Percentiles rank a stretch among this genome's conserved stretches.
phyloP scores from a whole-genome alignment of 768 basidiomycete genomes.

The Tricholoma hemisulphureum region DNA sequence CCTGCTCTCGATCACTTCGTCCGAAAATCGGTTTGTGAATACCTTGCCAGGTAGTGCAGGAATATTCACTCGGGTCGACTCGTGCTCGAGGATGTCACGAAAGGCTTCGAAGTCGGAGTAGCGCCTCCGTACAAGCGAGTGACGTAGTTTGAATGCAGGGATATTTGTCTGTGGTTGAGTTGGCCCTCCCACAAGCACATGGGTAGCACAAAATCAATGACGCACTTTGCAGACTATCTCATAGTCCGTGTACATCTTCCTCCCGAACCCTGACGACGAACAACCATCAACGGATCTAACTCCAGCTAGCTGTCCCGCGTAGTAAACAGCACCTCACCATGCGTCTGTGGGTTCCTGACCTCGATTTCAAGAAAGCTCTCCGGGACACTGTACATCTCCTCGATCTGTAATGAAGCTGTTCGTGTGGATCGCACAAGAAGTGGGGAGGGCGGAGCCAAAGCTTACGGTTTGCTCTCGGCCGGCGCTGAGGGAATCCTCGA shows the following conservation, averaged over 20 bases:
- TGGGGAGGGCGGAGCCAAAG: constrained; percentile 10
- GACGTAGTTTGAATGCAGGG: constrained; percentile 96
- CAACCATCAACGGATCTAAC: constrained; percentile 1
- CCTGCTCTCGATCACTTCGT: constrained; percentile 92
- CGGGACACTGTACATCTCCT: constrained; percentile 98
- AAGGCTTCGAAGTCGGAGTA: constrained; percentile 97
- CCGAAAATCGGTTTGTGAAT: constrained; percentile 97
- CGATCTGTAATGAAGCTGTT: constrained; percentile 58
- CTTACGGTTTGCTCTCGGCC: constrained; percentile 61
- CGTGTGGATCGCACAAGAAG: constrained; percentile 23
- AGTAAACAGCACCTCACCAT: constrained; percentile 54
- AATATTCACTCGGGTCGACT: constrained; percentile 96
- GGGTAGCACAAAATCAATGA: constrained; percentile 9
- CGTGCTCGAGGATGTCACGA: constrained; percentile 95
- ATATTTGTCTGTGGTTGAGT: constrained; percentile 97
- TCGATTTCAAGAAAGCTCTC: constrained; percentile 98
- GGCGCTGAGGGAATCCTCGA: constrained; percentile 50
- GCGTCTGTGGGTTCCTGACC: constrained; percentile 94
- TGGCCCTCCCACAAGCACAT: too few relatives aligned
- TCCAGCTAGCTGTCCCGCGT: too few relatives aligned
- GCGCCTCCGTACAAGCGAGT: constrained; percentile 82
- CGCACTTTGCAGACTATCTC: constrained; percentile 95
- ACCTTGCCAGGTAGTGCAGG: constrained; percentile 97
- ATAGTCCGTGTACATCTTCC: constrained; percentile 99
- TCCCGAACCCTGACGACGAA: constrained; percentile 69